Evolutionary conservation across 257 asterid genomes (phyloP).

Genomic region (Thymus mandschuricus): DNA sequence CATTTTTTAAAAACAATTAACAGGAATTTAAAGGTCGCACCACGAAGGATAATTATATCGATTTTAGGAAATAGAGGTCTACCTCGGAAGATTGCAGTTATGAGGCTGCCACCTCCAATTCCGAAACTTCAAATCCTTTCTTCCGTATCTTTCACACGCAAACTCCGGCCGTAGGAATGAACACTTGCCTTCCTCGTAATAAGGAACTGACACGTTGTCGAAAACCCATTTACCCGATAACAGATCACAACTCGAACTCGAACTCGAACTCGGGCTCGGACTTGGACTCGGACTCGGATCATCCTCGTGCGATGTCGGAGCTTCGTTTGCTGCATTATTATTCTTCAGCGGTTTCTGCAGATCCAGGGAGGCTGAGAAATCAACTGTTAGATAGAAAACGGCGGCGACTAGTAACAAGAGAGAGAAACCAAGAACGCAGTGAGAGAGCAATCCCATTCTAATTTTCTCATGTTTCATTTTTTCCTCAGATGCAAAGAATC

Average conservation of each 20-base stretch:
- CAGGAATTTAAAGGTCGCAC: no score
- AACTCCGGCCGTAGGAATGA: slow-evolving; percentile 48
- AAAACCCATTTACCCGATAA: slow-evolving; percentile 67
- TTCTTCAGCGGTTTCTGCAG: slow-evolving; percentile 1
- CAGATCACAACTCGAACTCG: slow-evolving; percentile 33
- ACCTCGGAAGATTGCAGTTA: slow-evolving; percentile 53
- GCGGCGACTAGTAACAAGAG: slow-evolving; percentile 14
- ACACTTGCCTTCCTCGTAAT: slow-evolving; percentile 59
- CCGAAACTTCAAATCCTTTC: slow-evolving; percentile 54
- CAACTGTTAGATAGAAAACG: slow-evolving; percentile 8
- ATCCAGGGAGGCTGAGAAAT: neutral
- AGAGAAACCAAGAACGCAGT: slow-evolving; percentile 20
- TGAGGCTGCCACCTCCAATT: slow-evolving; percentile 76
- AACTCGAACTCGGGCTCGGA: neutral
- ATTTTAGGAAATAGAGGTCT: no score
- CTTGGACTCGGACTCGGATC: no score
- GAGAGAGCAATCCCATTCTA: slow-evolving; percentile 10
- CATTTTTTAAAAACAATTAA: no score
- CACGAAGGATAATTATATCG: no score
- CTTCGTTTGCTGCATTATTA: neutral
- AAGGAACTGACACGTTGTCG: slow-evolving; percentile 55
- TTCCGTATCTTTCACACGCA: slow-evolving; percentile 60
- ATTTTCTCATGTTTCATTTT: slow-evolving; percentile 16
- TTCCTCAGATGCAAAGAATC: neutral
- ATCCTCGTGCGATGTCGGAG: neutral